A percentile compares a stretch with the other conserved stretches of the same genome.
phyloP scores from a whole-genome alignment of 169 alveolate genomes.

The Cryptosporidium sp. region DNA sequence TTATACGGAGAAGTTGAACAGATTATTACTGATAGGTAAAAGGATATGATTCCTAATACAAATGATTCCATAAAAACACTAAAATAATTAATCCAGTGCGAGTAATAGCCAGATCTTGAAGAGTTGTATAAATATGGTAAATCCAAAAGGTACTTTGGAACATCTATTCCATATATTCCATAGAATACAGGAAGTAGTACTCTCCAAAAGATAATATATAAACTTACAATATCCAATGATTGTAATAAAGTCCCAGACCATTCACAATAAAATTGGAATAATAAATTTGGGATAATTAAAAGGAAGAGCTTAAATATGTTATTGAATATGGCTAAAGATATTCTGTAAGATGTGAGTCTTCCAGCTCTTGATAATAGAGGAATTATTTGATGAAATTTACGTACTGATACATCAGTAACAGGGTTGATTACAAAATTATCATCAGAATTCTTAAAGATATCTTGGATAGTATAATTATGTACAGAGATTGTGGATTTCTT shows the following conservation, averaged over 20 bases:
- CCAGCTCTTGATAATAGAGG: constrained; percentile 65
- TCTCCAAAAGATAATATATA: constrained; percentile 28
- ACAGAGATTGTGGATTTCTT: neutral
- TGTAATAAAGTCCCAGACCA: constrained; percentile 58
- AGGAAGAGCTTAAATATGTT: constrained; percentile 18
- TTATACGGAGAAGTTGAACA: neutral
- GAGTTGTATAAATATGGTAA: constrained; percentile 36
- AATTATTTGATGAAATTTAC: constrained; percentile 43
- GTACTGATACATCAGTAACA: constrained; percentile 20
- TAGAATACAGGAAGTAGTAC: constrained; percentile 14
- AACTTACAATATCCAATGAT: neutral
- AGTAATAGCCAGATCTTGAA: constrained; percentile 46
- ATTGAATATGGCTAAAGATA: constrained; percentile 2
- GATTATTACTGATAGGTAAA: constrained; percentile 19
- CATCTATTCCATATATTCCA: constrained; percentile 50
- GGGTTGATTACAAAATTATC: constrained; percentile 18
- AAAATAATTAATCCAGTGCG: constrained; percentile 29
- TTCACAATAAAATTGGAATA: constrained; percentile 45
- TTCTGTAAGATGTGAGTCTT: constrained; percentile 42
- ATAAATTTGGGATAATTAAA: constrained; percentile 26
- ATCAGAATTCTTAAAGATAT: neutral
- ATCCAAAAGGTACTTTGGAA: constrained; percentile 38
- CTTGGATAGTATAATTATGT: neutral
- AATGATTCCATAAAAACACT: constrained; percentile 1
- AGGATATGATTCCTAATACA: constrained; percentile 9